phyloP scores from a whole-genome alignment of 148 eudicot genomes.

The Diospyros lotus region DNA sequence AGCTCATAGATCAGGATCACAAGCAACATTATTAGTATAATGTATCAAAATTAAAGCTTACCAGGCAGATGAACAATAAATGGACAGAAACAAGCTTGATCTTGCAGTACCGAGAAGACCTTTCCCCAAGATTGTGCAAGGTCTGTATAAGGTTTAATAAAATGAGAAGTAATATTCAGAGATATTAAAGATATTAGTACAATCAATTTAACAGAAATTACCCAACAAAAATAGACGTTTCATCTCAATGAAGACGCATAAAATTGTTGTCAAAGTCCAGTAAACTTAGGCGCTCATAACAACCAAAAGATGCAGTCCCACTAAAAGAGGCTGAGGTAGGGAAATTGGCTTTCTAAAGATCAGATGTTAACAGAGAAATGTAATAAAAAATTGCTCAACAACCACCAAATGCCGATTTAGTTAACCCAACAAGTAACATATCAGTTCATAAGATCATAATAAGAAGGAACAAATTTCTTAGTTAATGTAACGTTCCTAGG shows the following conservation, averaged over 20 bases:
- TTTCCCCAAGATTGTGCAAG: conserved; percentile 69
- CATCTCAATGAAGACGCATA: neutral
- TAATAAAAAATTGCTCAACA: neutral
- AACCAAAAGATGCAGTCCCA: neutral
- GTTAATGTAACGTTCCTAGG: too few relatives aligned
- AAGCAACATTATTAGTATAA: too few relatives aligned
- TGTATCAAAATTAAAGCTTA: conserved; percentile 25
- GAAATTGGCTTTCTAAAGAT: neutral
- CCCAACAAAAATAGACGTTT: neutral
- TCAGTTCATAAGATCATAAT: neutral
- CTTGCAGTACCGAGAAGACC: conserved; percentile 84
- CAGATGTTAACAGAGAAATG: conserved; percentile 1
- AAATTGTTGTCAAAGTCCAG: neutral
- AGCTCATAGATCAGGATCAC: neutral
- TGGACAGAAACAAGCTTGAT: conserved; percentile 91
- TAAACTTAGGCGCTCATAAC: neutral
- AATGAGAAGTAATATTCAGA: neutral
- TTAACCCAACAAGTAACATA: neutral
- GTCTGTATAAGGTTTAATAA: conserved; percentile 42
- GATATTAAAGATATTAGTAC: neutral
- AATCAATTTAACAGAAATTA: neutral
- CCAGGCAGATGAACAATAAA: conserved; percentile 95
- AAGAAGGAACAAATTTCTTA: too few relatives aligned
- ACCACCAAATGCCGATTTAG: neutral
- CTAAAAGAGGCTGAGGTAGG: neutral